phyloP scores from a whole-genome alignment of 306 rosid genomes.

The Ammopiptanthus mongolicus region DNA sequence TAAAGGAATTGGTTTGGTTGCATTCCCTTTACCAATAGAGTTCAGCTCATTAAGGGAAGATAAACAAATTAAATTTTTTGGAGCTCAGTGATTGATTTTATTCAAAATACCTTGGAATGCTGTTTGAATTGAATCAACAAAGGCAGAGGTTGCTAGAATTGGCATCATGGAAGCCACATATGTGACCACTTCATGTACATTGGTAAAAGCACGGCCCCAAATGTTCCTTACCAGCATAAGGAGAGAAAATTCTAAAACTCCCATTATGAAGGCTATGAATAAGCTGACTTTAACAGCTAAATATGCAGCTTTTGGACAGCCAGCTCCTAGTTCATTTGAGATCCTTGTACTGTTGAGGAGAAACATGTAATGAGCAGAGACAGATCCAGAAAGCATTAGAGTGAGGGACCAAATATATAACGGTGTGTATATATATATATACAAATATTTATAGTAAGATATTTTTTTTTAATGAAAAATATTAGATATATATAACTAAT shows the following conservation, averaged over 20 bases:
- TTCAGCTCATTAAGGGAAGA: background rate
- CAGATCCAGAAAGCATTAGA: too few species aligned
- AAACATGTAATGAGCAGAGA: background rate
- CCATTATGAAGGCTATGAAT: slow-evolving; percentile 36
- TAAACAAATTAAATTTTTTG: too few species aligned
- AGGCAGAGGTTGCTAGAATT: slow-evolving; percentile 17
- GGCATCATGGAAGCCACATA: slow-evolving; percentile 58
- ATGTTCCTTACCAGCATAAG: slow-evolving; percentile 45
- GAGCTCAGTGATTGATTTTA: background rate
- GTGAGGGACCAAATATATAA: too few species aligned
- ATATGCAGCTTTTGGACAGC: slow-evolving; percentile 49
- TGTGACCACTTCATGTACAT: slow-evolving; percentile 48
- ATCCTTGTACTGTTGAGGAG: slow-evolving; percentile 52
- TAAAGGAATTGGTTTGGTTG: background rate
- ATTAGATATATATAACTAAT: too few species aligned
- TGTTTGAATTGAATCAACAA: slow-evolving; percentile 39
- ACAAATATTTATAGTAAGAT: too few species aligned
- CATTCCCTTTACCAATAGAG: background rate
- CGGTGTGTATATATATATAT: too few species aligned
- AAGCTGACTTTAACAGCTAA: slow-evolving; percentile 55
- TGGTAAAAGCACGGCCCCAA: slow-evolving; percentile 71
- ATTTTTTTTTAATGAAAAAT: too few species aligned
- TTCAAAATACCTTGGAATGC: slow-evolving; percentile 31
- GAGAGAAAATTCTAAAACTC: slow-evolving; percentile 31
- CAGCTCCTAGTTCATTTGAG: slow-evolving; percentile 80